Conservation (phyloP, 2,329 filamentous ascomycete genomes). For the Hypomyces perniciosus region DNA sequence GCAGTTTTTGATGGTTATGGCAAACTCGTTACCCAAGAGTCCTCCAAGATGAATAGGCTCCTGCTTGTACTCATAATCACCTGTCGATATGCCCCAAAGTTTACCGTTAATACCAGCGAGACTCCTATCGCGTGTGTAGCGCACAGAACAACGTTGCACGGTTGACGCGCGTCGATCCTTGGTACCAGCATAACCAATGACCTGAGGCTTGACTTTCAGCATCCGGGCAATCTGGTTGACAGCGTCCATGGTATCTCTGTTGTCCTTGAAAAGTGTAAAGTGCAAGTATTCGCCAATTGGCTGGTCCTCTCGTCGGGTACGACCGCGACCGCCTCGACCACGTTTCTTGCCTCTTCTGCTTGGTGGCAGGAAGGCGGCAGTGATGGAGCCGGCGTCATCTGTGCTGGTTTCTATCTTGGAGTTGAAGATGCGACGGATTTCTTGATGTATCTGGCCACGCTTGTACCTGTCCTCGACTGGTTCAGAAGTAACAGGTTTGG, state of each 20-base stretch:
- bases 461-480: conserved; percentile 39
- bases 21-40: conserved; percentile 83
- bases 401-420: conserved; percentile 73
- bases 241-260: conserved; percentile 93
- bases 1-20: conserved; percentile 85
- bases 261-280: conserved; percentile 93
- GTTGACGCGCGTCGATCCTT: conserved; percentile 88
- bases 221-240: conserved; percentile 69
- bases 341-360: conserved; percentile 31
- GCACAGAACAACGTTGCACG: conserved; percentile 70
- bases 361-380: conserved; percentile 57
- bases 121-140: conserved; percentile 45
- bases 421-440: conserved; percentile 74
- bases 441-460: conserved; percentile 46
- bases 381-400: conserved; percentile 48
- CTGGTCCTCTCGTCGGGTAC: conserved; percentile 25
- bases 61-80: conserved; percentile 73
- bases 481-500: conserved; percentile 33
- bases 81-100: conserved; percentile 59
- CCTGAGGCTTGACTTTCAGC: conserved; percentile 67
- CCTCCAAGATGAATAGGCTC: conserved; percentile 75
- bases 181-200: conserved; percentile 73
- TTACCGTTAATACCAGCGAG: conserved; percentile 61
- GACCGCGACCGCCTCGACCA: conserved; percentile 20
- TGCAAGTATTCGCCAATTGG: conserved; percentile 64